Evolutionary conservation across 371 early-diverging fungal species (phyloP).

Genomic region (Circinella minor): DNA sequence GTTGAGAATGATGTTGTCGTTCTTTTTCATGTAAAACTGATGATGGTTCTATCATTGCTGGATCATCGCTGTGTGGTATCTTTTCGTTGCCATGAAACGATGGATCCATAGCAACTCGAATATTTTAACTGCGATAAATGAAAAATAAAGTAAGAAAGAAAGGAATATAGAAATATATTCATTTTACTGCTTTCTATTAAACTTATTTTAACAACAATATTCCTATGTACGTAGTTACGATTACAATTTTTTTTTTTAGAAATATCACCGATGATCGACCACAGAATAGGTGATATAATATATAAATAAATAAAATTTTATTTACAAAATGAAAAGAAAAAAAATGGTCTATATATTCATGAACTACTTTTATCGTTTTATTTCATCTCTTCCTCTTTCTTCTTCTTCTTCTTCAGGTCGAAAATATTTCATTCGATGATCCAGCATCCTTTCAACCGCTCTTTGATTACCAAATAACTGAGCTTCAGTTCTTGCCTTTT

Average conservation of each 20-base stretch:
- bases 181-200: background rate
- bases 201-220: background rate
- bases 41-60: background rate
- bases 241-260: background rate
- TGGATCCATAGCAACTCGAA: background rate
- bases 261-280: background rate
- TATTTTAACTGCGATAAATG: background rate
- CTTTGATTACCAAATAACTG: slow-evolving; percentile 47
- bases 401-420: slow-evolving; percentile 15
- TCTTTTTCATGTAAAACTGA: background rate
- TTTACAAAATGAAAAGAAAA: no score
- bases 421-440: slow-evolving; percentile 34
- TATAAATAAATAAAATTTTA: no score
- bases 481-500: slow-evolving; percentile 47
- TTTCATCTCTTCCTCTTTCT: no score
- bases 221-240: background rate
- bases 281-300: no score
- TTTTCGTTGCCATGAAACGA: slow-evolving; percentile 7
- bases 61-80: background rate
- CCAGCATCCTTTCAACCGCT: slow-evolving; percentile 41
- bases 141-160: slow-evolving; percentile 9
- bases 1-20: no score
- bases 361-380: no score
- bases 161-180: background rate
- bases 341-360: no score